phyloP scores from a whole-genome alignment of 1,284 basidiomycete genomes.

The Ustilago vetiveriae region DNA sequence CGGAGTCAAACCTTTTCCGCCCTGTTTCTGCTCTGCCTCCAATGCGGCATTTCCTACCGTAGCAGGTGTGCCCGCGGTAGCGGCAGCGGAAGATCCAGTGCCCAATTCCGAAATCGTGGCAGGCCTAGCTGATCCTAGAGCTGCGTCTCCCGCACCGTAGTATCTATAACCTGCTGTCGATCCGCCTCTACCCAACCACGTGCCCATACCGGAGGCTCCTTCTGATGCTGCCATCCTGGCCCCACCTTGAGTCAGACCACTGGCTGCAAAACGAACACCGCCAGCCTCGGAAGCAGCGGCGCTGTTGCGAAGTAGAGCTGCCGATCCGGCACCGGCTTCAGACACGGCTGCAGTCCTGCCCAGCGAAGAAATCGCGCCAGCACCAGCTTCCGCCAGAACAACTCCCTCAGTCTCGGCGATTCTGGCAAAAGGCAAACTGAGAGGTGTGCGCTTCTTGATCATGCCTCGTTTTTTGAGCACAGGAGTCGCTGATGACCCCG shows the following conservation, averaged over 20 bases:
- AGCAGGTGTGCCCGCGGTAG: conserved; percentile 2
- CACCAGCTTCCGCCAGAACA: not conserved
- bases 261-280: not conserved
- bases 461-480: conserved; percentile 21
- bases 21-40: not conserved
- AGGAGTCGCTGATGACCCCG: conserved; percentile 1
- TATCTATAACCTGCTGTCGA: not conserved
- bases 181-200: not conserved
- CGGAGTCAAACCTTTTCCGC: not conserved
- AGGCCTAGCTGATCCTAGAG: conserved; percentile 3
- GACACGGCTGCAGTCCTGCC: not conserved
- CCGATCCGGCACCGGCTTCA: conserved; percentile 4
- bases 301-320: not conserved
- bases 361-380: not conserved
- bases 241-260: not conserved
- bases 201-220: not conserved
- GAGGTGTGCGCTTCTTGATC: conserved; percentile 7
- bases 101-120: conserved; percentile 9
- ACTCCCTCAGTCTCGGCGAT: conserved; percentile 2
- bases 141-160: not conserved
- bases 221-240: not conserved
- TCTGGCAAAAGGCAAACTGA: not conserved
- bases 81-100: not conserved
- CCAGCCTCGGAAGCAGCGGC: not conserved
- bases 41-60: conserved; percentile 8